Evolutionary conservation across 495 filamentous ascomycete genomes (phyloP), one percentile per base, ranked within the genome.

Genomic region (Saxophila tyrrhenica): DNA sequence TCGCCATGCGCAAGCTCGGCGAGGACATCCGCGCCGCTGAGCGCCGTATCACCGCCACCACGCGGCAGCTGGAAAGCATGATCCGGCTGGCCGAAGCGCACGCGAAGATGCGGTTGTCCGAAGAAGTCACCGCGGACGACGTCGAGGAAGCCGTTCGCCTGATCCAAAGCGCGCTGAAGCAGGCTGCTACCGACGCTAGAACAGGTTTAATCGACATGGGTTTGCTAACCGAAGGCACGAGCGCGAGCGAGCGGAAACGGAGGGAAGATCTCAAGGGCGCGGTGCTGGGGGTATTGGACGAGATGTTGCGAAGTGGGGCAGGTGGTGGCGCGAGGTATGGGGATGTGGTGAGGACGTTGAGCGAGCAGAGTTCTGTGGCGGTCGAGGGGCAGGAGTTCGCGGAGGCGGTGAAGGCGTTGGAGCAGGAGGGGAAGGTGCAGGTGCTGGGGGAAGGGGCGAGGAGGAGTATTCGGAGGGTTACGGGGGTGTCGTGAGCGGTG

Each of bases 191-290:
- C 0, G 92, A 99, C 67, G 67, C 88, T 0, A 70, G 87, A 24
- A 95, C 94, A 29, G 92, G 92, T 38, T 73, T 94, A 51, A 97
- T 99, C 62, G 92, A 99, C 64, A 96, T 99, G 92, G 82, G 85
- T 52, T 72, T 99, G 52, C 73, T 99, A 45, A 94, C 89, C 1
- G 94, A 95, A 61, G 92, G 92, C 13, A 91, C 87, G 10, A 87
- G 85, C 57, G 82, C 87, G 1, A 81, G 80, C 29, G 94, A 97
- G 69, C 72, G 91, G 32, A 79, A 84, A 58, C 74, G 86, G 52
- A 86, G 81, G 65, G 78, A 84, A 25, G 89, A 95, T 63, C 67
- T 99, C 61, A 96, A 94, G 78, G 79, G 78, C 49, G 89, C 83
- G 1, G 73, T 94, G 1, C 65, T 90, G 8, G 69, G 67, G 17